Conservation (phyloP, 2,329 filamentous ascomycete genomes). For the Colletotrichum sp. region DNA sequence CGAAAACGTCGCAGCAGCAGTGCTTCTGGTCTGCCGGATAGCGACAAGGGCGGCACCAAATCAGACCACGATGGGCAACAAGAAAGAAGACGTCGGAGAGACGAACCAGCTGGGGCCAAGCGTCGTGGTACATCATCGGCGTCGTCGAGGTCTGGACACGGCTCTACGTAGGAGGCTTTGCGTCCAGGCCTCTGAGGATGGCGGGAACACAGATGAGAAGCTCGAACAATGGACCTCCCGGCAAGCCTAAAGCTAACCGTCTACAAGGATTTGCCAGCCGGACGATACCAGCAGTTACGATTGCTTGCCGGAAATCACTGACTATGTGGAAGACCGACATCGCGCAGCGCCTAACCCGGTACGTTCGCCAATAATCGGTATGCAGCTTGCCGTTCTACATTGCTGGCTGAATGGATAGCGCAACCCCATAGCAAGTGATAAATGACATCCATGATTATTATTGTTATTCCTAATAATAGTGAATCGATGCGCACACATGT, state of each 20-base stretch:
- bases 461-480: neutral
- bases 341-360: neutral
- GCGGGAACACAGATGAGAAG: slow-evolving; percentile 33
- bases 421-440: neutral
- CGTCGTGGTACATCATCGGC: slow-evolving; percentile 58
- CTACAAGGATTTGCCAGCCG: slow-evolving; percentile 24
- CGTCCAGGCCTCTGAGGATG: neutral
- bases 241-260: slow-evolving; percentile 35
- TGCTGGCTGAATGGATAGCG: neutral
- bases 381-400: neutral
- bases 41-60: neutral
- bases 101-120: slow-evolving; percentile 25
- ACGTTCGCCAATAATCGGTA: neutral
- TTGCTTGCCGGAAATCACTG: neutral
- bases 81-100: neutral
- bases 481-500: neutral
- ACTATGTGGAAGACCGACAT: neutral
- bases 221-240: slow-evolving; percentile 26
- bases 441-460: neutral
- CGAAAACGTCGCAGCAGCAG: neutral
- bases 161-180: neutral
- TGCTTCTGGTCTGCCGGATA: neutral
- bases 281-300: neutral
- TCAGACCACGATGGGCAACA: neutral
- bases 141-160: slow-evolving; percentile 46